Conservation (phyloP, 345 rosid genomes). For the Diplotaxis tenuifolia region DNA sequence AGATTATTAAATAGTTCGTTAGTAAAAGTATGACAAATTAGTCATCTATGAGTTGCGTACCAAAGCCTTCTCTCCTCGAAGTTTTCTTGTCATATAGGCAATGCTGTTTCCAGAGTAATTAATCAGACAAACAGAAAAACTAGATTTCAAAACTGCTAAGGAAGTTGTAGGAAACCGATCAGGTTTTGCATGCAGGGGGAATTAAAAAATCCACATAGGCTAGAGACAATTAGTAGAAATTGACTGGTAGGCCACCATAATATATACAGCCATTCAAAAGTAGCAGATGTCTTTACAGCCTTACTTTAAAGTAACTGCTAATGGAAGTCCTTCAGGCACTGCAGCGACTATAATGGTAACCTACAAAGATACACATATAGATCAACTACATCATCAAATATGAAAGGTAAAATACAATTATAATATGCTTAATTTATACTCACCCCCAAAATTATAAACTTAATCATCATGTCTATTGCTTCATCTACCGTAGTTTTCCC, state of each 20-base stretch:
- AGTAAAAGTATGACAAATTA: not conserved
- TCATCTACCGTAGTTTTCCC: not conserved
- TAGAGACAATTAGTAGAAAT: not conserved
- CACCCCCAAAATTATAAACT: not conserved
- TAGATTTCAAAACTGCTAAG: not conserved
- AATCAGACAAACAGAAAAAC: not conserved
- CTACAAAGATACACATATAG: not conserved
- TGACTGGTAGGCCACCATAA: not conserved
- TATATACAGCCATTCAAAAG: not conserved
- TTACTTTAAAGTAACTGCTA: constrained; percentile 1
- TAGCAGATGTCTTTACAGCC: not conserved
- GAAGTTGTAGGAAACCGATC: not conserved
- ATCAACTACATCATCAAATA: not conserved
- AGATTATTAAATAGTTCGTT: not conserved
- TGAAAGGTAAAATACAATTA: not conserved
- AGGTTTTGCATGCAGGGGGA: not conserved
- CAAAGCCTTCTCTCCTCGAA: constrained; percentile 1
- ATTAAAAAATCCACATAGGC: not conserved
- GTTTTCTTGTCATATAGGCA: not conserved
- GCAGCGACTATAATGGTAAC: not conserved
- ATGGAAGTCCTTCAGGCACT: not conserved
- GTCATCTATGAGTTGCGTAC: not conserved
- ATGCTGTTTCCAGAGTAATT: not conserved
- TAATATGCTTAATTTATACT: not conserved
- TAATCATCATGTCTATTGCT: not conserved